Evolutionary conservation across 1,284 basidiomycete genomes (phyloP).

Genomic region (Pseudozyma sp.): DNA sequence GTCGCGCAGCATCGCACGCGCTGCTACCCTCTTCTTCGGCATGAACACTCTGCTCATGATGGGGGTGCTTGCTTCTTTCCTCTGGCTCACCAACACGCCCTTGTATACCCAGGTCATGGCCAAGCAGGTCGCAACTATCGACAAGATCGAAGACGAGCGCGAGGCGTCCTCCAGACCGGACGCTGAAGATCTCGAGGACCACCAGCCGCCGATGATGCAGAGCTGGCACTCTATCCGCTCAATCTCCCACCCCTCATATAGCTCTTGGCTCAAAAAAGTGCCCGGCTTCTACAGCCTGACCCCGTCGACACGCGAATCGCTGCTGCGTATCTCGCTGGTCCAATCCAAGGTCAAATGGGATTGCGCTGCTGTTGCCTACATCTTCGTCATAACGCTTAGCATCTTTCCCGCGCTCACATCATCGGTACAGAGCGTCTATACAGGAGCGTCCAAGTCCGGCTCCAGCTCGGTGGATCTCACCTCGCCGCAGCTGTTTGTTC

Average conservation of each 20-base stretch:
- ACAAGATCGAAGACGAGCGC: constrained; percentile 41
- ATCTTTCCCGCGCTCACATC: constrained; percentile 61
- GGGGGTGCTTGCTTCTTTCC: constrained; percentile 32
- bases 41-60: constrained; percentile 50
- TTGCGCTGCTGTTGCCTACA: constrained; percentile 40
- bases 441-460: constrained; percentile 7
- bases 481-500: constrained; percentile 59
- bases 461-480: constrained; percentile 34
- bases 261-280: constrained; percentile 39
- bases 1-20: constrained; percentile 35
- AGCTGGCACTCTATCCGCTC: constrained; percentile 52
- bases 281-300: constrained; percentile 40
- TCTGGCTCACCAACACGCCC: constrained; percentile 42
- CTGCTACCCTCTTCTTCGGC: constrained; percentile 50
- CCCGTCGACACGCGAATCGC: constrained; percentile 37
- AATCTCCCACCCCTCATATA: constrained; percentile 41
- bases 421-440: constrained; percentile 54
- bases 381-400: constrained; percentile 55
- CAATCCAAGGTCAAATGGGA: constrained; percentile 53
- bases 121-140: constrained; percentile 44
- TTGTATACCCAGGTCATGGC: constrained; percentile 50
- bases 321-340: constrained; percentile 44
- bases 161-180: constrained; percentile 4
- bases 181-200: constrained; percentile 21
- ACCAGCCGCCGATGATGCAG: constrained; percentile 32